Evolutionary conservation across 2,329 filamentous ascomycete species (phyloP), one percentile per base, ranked within the genome.

Genomic region (Talaromyces islandicus): DNA sequence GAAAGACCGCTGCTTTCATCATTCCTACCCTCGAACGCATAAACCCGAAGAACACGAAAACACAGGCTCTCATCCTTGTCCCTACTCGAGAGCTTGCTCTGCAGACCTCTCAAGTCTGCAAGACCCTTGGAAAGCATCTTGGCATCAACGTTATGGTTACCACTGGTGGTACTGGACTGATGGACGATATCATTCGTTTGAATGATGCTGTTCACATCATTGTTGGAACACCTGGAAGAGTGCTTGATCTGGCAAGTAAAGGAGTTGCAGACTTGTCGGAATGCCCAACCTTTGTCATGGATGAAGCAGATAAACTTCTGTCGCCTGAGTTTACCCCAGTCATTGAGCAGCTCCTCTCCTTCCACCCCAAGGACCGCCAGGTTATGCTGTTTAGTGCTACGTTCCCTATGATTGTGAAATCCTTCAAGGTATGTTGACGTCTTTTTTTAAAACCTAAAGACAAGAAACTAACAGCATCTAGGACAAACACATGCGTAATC

Each of bases 381-480:
- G 92, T 99, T 70, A 99, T 99, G 94, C 88, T 99, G 63, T 99
- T 99, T 81, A 96, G 91, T 68, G 95, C 95, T 62, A 99, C 94
- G 4, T 99, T 99, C 78, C 94, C 94, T 19, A 80, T 97, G 67
- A 94, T 96, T 59, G 94, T 99, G 70, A 97, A 99, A 81, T 88
- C 90, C 69, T 99, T 99, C 79, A 97, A 87, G 73, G 77, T 80
- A 51, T 27, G 59, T 61, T 51, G 5, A 5, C n/a, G 17, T 19
- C 24, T 43, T 56, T 10, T 30, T 12, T 17, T n/a, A n/a, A n/a
- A n/a, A n/a, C n/a, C n/a, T n/a, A 4, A 29, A 48, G 67, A 24
- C 21, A 32, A 35, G 4, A 35, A n/a, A 29, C 27, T 52, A n/a
- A 52, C 27, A 27, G 11, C 19, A 5, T 54, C 24, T 62, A 89